Base-by-base conservation (phyloP, 2,329 filamentous ascomycete genomes). In the Penicillium sp. region DNA sequence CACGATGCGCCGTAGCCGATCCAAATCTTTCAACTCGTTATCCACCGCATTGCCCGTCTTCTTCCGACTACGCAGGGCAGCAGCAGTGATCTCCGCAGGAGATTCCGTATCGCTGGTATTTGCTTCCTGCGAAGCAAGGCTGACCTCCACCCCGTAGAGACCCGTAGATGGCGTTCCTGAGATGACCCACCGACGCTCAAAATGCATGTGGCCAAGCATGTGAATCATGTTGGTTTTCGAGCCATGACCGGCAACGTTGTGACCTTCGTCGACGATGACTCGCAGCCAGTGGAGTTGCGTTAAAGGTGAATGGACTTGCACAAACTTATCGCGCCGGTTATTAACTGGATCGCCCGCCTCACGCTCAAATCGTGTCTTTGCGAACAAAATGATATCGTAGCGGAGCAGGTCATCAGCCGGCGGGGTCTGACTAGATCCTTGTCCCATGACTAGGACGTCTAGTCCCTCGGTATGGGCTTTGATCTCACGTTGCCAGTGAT, bases 221-320 rank as follows among this genome's bases (percentile, higher is more conserved):
- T 81, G 72, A 5, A 84, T 79, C 35, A 85, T 83, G 47, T 80
- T 83, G 1, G 86, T 91, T 65, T 81, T 85, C 53, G 79, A 80
- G 10, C 79, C 78, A 6, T 84, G 85, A 39, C 90, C 89, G 0
- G 91, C 91, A 59, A 96, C 87, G 59, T 85, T 89, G 72, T 97
- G 92, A 0, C 94, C 94, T 80, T 97, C 94, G 64, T 98, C 94
- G 18, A 96, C 89, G 47, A 98, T 93, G 49, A 96, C 88, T 1
- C 94, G 84, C 67, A 96, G 88, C 83, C 94, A 96, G 66, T 91
- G 92, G 3, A 97, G 75, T 7, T 85, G 76, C 40, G 86, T 86
- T 18, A 97, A 75, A 0, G 89, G 85, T 1, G 87, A 90, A 10
- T 82, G 72, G 35, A 86, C 83, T 62, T 78, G 72, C 1, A 70